Conservation (phyloP, 371 early-diverging fungal species). For the Smittium mucronatum region DNA sequence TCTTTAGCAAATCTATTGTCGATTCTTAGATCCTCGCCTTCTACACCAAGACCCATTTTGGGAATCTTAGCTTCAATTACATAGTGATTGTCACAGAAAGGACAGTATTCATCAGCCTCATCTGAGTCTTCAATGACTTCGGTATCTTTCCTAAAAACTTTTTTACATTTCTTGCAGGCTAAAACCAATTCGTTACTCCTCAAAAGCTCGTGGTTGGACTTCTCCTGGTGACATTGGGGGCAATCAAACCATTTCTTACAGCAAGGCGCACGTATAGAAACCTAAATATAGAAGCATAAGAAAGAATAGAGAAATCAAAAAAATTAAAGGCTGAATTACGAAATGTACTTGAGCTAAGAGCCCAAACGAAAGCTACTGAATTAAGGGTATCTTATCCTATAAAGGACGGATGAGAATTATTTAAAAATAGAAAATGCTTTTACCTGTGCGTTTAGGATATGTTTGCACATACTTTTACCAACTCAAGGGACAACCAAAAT, state of each 20-base stretch:
- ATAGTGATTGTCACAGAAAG: constrained; percentile 94
- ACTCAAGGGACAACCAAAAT: too few relatives aligned
- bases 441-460: constrained; percentile 92
- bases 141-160: constrained; percentile 81
- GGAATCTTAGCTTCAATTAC: constrained; percentile 87
- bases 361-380: too few relatives aligned
- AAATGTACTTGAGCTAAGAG: too few relatives aligned
- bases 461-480: constrained; percentile 85
- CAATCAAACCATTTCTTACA: constrained; percentile 96
- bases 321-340: too few relatives aligned
- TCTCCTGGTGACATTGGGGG: constrained; percentile 85
- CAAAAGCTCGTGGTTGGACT: constrained; percentile 58
- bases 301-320: background rate
- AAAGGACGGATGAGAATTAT: too few relatives aligned
- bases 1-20: constrained; percentile 29
- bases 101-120: constrained; percentile 92
- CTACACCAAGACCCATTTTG: constrained; percentile 65
- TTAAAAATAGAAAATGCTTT: too few relatives aligned
- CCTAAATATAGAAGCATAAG: too few relatives aligned
- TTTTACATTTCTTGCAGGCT: constrained; percentile 96
- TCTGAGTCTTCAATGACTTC: constrained; percentile 47
- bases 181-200: constrained; percentile 87
- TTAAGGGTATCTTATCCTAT: too few relatives aligned
- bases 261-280: constrained; percentile 83
- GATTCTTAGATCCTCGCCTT: constrained; percentile 79